Percentiles rank a stretch among this genome's conserved stretches.
phyloP scores from a whole-genome alignment of 225 moss, liverwort and hornwort species.

The Lunularia cruciata region DNA sequence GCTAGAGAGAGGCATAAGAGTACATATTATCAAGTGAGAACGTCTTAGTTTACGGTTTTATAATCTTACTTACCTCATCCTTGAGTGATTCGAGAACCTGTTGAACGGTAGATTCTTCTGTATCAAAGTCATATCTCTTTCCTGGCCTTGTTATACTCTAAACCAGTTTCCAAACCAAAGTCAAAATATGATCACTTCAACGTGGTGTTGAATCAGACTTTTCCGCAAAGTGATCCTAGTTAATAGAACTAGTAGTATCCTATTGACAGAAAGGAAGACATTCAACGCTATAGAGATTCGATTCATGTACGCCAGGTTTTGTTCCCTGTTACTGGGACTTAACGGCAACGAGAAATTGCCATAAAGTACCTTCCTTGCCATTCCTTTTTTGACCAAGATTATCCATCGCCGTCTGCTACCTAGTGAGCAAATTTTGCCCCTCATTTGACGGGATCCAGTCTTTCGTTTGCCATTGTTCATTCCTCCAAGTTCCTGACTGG shows the following conservation, averaged over 20 bases:
- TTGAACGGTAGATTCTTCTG: slow-evolving; percentile 4
- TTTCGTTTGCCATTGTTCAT: background rate
- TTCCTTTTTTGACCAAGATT: slow-evolving; percentile 29
- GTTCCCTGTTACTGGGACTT: no score
- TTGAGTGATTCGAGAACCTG: slow-evolving; percentile 18
- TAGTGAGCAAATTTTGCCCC: slow-evolving; percentile 8
- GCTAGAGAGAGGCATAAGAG: background rate
- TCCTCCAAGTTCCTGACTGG: background rate
- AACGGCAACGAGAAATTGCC: no score
- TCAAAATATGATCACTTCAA: no score
- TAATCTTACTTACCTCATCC: slow-evolving; percentile 37
- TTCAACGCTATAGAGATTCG: no score
- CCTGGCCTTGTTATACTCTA: slow-evolving; percentile 22
- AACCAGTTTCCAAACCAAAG: no score
- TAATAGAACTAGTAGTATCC: no score
- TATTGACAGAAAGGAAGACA: no score
- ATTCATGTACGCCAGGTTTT: no score
- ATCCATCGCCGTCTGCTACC: slow-evolving; percentile 31
- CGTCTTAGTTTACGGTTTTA: no score
- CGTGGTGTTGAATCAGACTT: no score
- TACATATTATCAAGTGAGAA: background rate
- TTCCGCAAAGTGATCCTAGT: no score
- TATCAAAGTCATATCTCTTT: background rate
- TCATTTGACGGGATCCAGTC: slow-evolving; percentile 15
- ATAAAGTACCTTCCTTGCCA: slow-evolving; percentile 24